Evolutionary conservation across 305 asterid species (phyloP), one percentile per base, ranked within the genome.

Genomic region (Fraxinus albicans): DNA sequence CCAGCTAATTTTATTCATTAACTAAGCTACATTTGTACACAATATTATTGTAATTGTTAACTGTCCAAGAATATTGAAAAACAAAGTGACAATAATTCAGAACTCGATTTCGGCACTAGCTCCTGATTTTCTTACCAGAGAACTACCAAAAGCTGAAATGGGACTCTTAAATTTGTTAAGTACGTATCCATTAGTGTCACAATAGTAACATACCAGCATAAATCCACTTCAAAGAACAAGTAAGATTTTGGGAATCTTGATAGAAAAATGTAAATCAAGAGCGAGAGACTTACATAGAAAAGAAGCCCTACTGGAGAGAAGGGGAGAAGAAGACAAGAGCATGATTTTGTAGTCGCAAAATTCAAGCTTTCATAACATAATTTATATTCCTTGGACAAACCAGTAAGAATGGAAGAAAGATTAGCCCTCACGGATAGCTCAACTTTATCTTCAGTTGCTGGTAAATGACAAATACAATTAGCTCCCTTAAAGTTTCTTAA

Each of bases 251-350:
- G 42, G 42, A 72, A 72, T 72, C 23, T 55, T 12, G 78, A 53
- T 19, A n/a, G 17, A 40, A 36, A 21, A n/a, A 17, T 42, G 44
- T 67, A 70, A 6, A 33, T 31, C 58, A 23, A 35, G 58, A 69
- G 8, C 47, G 55, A 77, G 77, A 53, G 44, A 80, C 88, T 87
- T 88, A 91, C 97, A 72, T 31, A 87, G 85, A 42, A 84, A 80
- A 73, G 60, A 79, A 78, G 81, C 63, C 1, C 73, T 83, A 81
- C 85, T 40, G 83, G 89, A 77, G 47, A 77, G 83, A 79, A 88
- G 87, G 36, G 89, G 81, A 27, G 87, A 47, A 83, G 90, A 90
- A 77, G 85, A 86, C 7, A 87, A 67, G 79, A 87, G 76, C 95
- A 90, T 92, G 89, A 84, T 80, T 76, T 38, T 77, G 53, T 40